These are phyloP conservation scores for Elsinoe necatrix DNA, from an alignment of 2,329 filamentous ascomycete genomes.

Conservation along the genomic window DNA sequence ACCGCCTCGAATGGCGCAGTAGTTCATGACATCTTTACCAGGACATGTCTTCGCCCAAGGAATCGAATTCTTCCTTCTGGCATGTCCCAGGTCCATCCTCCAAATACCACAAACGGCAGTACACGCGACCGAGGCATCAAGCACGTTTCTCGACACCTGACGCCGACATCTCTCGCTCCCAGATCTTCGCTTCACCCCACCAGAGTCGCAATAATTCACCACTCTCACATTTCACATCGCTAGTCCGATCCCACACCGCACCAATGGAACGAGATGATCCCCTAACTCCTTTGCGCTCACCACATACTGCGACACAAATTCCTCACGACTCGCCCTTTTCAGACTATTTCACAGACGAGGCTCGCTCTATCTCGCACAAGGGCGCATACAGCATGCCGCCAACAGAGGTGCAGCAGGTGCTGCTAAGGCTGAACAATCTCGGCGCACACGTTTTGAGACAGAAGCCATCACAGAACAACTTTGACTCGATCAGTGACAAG, in stretches of 20 bases:
- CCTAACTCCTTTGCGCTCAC: slow-evolving; percentile 18
- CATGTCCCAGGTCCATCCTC: slow-evolving; percentile 28
- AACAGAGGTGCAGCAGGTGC: slow-evolving; percentile 27
- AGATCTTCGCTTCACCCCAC: slow-evolving; percentile 6
- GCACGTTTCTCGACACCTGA: slow-evolving; percentile 10
- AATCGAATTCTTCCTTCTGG: slow-evolving; percentile 21
- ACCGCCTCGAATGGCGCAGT: neutral
- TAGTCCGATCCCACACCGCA: slow-evolving; percentile 15
- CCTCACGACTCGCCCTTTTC: slow-evolving; percentile 31
- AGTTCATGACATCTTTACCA: neutral
- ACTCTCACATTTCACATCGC: slow-evolving; percentile 16
- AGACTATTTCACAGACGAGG: slow-evolving; percentile 35
- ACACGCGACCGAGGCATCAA: slow-evolving; percentile 15
- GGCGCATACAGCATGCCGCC: slow-evolving; percentile 20
- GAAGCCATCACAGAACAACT: slow-evolving; percentile 15
- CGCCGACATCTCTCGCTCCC: neutral
- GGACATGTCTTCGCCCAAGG: slow-evolving; percentile 16
- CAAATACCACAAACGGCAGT: slow-evolving; percentile 25
- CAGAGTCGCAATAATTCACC: slow-evolving; percentile 15
- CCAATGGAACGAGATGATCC: slow-evolving; percentile 17
- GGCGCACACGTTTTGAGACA: slow-evolving; percentile 30
- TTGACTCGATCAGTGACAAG: slow-evolving; percentile 20
- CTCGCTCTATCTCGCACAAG: slow-evolving; percentile 22
- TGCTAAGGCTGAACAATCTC: slow-evolving; percentile 32
- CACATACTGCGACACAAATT: slow-evolving; percentile 10